A percentile compares a stretch with the other conserved stretches of the same genome.
Evolutionary conservation across 2,329 filamentous ascomycete species (phyloP).

Genomic region (Aureobasidium lini): DNA sequence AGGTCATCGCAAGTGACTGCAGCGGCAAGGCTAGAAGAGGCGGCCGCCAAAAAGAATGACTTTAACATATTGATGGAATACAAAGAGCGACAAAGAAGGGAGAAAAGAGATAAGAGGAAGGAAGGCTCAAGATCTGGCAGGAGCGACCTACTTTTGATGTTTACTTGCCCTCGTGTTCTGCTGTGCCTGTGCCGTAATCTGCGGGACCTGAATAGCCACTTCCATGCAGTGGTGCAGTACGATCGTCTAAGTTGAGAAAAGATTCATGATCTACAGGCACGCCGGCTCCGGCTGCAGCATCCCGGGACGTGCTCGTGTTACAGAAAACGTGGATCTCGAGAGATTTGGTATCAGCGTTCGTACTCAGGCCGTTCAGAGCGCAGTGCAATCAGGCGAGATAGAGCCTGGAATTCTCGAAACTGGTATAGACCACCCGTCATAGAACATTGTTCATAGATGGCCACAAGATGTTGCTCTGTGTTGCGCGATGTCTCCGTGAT

Average conservation of each 20-base stretch:
- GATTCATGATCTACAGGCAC: conserved; percentile 2
- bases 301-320: conserved; percentile 6
- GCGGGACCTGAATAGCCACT: not conserved
- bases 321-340: conserved; percentile 8
- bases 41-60: conserved; percentile 3
- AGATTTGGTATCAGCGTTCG: not conserved
- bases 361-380: not conserved
- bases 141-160: not conserved
- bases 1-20: not conserved
- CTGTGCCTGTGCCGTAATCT: not conserved
- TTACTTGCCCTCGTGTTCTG: not conserved
- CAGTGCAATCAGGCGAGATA: not conserved
- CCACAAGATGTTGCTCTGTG: not conserved
- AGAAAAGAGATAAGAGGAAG: not conserved
- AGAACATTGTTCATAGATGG: too few relatives aligned
- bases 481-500: too few relatives aligned
- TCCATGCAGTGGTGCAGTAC: not conserved
- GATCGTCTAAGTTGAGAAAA: not conserved
- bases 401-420: too few relatives aligned
- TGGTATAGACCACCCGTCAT: too few relatives aligned
- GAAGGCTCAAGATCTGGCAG: not conserved
- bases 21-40: not conserved
- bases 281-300: not conserved
- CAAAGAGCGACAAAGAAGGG: not conserved
- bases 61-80: not conserved